phyloP scores from a whole-genome alignment of 345 rosid genomes.

The Anastatica hierochuntica region DNA sequence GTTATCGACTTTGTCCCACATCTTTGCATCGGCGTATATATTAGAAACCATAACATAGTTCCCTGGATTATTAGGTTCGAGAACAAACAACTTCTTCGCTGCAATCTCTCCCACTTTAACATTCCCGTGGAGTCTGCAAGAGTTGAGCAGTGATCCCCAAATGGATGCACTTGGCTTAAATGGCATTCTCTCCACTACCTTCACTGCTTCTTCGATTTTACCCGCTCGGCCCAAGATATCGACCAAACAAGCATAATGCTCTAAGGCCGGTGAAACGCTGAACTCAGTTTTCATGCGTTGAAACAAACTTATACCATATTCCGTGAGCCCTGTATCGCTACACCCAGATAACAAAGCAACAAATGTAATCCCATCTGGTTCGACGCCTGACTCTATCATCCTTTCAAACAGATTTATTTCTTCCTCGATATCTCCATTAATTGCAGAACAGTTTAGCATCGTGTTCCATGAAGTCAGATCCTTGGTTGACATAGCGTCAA shows the following conservation, averaged over 20 bases:
- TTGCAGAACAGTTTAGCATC: constrained; percentile 40
- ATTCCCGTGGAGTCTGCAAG: constrained; percentile 35
- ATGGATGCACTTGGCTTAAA: constrained; percentile 41
- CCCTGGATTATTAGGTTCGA: constrained; percentile 49
- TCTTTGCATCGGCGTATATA: constrained; percentile 50
- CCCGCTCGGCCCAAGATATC: constrained; percentile 57
- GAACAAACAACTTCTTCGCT: constrained; percentile 35
- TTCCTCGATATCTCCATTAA: constrained; percentile 33
- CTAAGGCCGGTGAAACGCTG: constrained; percentile 31
- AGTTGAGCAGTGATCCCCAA: constrained; percentile 53
- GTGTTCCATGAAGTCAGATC: constrained; percentile 51
- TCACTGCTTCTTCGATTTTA: constrained; percentile 34
- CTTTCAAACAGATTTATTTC: constrained; percentile 27
- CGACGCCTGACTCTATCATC: constrained; percentile 31
- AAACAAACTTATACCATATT: constrained; percentile 37
- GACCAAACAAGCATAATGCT: constrained; percentile 52
- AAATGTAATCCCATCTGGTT: constrained; percentile 42
- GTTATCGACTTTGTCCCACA: constrained; percentile 45
- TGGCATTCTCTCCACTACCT: constrained; percentile 38
- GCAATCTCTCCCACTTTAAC: constrained; percentile 29
- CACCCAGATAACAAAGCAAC: constrained; percentile 49
- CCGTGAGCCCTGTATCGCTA: constrained; percentile 42
- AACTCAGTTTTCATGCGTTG: constrained; percentile 31
- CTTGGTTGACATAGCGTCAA: constrained; percentile 36
- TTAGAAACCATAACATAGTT: constrained; percentile 55